Base-by-base conservation (phyloP, 2,329 filamentous ascomycete genomes). In the Pseudogymnoascus sp. region DNA sequence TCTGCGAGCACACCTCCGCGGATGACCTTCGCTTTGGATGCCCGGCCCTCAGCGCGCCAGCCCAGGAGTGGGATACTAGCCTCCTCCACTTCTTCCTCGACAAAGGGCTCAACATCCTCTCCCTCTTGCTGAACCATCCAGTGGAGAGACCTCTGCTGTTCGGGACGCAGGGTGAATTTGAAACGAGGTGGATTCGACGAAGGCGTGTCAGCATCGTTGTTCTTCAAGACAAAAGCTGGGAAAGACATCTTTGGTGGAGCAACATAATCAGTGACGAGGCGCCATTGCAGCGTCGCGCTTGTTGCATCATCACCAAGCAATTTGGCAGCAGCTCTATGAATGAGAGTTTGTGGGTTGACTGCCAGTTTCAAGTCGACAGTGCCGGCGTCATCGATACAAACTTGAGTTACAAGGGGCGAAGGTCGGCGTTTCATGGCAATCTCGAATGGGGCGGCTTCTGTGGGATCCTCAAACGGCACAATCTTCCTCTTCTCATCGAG, bases 1-100 rank as follows among this genome's bases (percentile, higher is more conserved):
- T 87, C 84, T 1, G 84, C 84, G 35, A 87, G 74, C 15, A 88
- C 76, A 4, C 85, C 86, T 10, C 86, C 85, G 15, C 77, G 78
- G 40, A 85, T 64, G 33, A 63, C 36, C 60, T 75, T 58, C n/a
- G 70, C 24, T 36, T 74, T 69, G 63, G 77, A 66, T n/a, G 78
- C 80, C n/a, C 71, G 72, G 1, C 75, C 83, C 68, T 87, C 84
- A 1, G 78, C 77, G 62, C 81, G 78, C 81, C 83, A 87, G 9
- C 79, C 76, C 31, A 86, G 68, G 21, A 76, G 68, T 0, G 74
- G 67, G 10, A 85, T 68, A 1, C 77, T 63, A 2, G 77, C 78
- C 68, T 88, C 86, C 63, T 84, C 83, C 0, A 80, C 71, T 66
- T 85, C 84, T 64, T 81, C 75, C 62, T 85, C 76, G 1, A 72